A percentile compares a stretch with the other conserved stretches of the same genome.
These are phyloP conservation scores for Xerocomellus amylosporus DNA, from an alignment of 768 basidiomycete genomes.

Conservation along the genomic window DNA sequence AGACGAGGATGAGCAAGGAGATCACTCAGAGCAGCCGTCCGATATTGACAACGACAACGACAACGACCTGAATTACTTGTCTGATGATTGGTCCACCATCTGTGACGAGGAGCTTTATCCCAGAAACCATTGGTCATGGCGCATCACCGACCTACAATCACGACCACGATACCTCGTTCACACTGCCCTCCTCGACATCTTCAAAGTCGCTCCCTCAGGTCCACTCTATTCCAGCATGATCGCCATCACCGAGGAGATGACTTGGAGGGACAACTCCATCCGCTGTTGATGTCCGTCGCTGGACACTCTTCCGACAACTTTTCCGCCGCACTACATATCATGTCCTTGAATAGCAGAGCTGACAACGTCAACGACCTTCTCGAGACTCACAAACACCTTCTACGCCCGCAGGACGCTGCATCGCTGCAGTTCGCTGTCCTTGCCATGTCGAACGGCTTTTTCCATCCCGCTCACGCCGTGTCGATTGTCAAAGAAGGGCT, in stretches of 20 bases:
- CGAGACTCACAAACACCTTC: slow-evolving; percentile 46
- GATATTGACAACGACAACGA: slow-evolving; percentile 34
- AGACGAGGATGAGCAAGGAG: slow-evolving; percentile 24
- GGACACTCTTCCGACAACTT: slow-evolving; percentile 50
- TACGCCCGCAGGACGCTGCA: slow-evolving; percentile 55
- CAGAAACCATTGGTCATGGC: slow-evolving; percentile 50
- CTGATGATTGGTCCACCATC: slow-evolving; percentile 20
- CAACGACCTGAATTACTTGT: slow-evolving; percentile 26
- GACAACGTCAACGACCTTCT: slow-evolving; percentile 42
- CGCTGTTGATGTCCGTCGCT: slow-evolving; percentile 40
- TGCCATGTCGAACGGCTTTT: slow-evolving; percentile 31
- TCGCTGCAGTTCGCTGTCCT: slow-evolving; percentile 47
- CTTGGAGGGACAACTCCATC: slow-evolving; percentile 35
- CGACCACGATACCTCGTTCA: slow-evolving; percentile 45
- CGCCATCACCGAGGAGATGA: slow-evolving; percentile 34
- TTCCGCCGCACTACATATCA: slow-evolving; percentile 53
- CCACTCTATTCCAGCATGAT: slow-evolving; percentile 45
- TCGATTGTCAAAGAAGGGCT: slow-evolving; percentile 54
- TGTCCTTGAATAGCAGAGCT: slow-evolving; percentile 37
- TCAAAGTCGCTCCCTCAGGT: slow-evolving; percentile 48
- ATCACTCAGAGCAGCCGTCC: background rate
- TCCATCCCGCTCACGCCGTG: slow-evolving; percentile 34
- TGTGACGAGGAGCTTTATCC: slow-evolving; percentile 26
- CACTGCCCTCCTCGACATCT: slow-evolving; percentile 43
- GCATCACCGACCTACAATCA: slow-evolving; percentile 39